phyloP scores from a whole-genome alignment of 129 eudicot genomes.

The Tanacetum coccineum region DNA sequence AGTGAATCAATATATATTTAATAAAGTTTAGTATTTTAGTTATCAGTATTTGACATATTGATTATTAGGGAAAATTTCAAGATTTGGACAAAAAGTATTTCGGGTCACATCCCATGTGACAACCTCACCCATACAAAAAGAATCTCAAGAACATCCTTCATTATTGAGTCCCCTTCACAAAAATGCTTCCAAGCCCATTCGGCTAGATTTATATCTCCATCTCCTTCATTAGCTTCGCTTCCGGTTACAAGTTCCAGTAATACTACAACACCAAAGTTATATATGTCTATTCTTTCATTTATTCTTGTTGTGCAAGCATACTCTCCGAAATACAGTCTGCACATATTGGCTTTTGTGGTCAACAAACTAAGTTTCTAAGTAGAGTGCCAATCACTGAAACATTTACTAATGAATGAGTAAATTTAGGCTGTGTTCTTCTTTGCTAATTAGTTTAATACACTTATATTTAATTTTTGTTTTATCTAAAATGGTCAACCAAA shows the following conservation, averaged over 20 bases:
- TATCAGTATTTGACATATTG: too few species aligned
- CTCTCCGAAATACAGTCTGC: constrained; percentile 51
- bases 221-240: constrained; percentile 59
- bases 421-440: neutral
- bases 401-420: neutral
- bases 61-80: too few species aligned
- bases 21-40: too few species aligned
- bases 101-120: too few species aligned
- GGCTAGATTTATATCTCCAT: constrained; percentile 50
- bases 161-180: constrained; percentile 48
- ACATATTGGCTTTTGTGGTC: neutral
- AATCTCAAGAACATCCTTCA: too few species aligned
- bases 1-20: too few species aligned
- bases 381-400: too few species aligned
- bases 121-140: constrained; percentile 16
- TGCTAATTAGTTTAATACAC: too few species aligned
- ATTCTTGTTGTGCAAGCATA: constrained; percentile 61
- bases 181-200: constrained; percentile 90
- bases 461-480: too few species aligned
- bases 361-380: neutral
- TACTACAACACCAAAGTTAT: constrained; percentile 85
- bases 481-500: too few species aligned
- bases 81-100: too few species aligned
- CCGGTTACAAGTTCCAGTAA: constrained; percentile 79
- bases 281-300: constrained; percentile 69